Evolutionary conservation across 73 alveolate species (phyloP).

Genomic region (Diophrys sp.): DNA sequence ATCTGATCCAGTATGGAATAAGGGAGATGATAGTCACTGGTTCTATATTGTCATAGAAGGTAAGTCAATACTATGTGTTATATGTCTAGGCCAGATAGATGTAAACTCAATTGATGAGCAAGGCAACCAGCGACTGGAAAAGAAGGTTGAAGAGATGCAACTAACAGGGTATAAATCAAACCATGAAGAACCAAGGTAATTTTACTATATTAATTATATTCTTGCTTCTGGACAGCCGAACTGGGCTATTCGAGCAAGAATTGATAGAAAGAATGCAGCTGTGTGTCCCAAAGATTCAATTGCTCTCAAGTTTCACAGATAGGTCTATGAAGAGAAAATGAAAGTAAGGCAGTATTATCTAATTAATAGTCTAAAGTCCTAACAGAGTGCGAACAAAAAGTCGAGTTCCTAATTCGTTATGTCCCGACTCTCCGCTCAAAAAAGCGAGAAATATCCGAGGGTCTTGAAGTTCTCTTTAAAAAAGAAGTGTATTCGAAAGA

Average conservation of each 20-base stretch:
- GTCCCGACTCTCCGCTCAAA: not conserved
- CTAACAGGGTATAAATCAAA: not conserved
- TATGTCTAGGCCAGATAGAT: not conserved
- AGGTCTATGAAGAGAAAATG: not conserved
- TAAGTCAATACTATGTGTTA: too few relatives aligned
- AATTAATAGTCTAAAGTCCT: too few relatives aligned
- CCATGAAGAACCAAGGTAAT: not conserved
- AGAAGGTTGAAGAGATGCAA: not conserved
- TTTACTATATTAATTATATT: too few relatives aligned
- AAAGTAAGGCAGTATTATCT: too few relatives aligned
- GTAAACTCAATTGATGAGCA: not conserved
- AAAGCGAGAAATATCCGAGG: not conserved
- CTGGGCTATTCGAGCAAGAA: too few relatives aligned
- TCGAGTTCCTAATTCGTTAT: not conserved
- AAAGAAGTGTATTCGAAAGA: not conserved
- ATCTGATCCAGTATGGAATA: not conserved
- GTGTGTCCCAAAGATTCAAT: not conserved
- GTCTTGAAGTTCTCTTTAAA: not conserved
- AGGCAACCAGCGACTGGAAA: not conserved
- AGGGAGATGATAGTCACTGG: not conserved
- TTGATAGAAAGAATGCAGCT: not conserved
- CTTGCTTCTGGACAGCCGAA: too few relatives aligned
- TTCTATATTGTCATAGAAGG: not conserved
- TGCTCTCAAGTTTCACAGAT: not conserved
- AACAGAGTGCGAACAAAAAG: not conserved